Percentiles rank a stretch among this genome's conserved stretches.
These are phyloP conservation scores for Candida vartiovaarae DNA, from an alignment of 805 yeast species.

Conservation along the genomic window DNA sequence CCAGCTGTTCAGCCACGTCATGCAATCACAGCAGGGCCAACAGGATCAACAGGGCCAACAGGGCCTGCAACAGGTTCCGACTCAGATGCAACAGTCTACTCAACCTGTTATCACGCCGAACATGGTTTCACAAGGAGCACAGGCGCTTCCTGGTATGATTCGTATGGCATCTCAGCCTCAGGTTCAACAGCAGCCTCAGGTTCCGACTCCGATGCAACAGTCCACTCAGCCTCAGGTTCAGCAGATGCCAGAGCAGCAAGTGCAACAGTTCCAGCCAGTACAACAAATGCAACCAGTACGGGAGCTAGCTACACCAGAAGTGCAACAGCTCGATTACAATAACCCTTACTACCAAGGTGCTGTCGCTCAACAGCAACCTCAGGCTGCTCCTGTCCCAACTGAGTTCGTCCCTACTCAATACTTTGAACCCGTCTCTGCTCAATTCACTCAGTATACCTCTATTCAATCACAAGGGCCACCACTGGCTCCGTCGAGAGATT, in stretches of 20 bases:
- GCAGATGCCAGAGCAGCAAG: conserved; percentile 3
- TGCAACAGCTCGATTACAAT: conserved; percentile 4
- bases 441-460: too few species aligned
- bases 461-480: neutral
- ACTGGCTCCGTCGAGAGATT: conserved; percentile 11
- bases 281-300: conserved; percentile 2
- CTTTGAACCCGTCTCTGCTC: too few species aligned
- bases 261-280: neutral
- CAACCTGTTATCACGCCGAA: neutral
- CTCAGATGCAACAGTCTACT: neutral
- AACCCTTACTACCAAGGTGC: conserved; percentile 16
- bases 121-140: neutral
- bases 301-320: neutral
- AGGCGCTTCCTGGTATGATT: neutral
- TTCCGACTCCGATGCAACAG: neutral
- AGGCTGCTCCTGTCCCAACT: neutral
- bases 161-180: neutral
- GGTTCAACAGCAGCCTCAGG: neutral
- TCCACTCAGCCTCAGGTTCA: conserved; percentile 4
- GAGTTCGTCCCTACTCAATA: too few species aligned
- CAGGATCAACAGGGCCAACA: neutral
- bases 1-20: conserved; percentile 7
- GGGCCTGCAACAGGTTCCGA: neutral
- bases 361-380: neutral
- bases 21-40: neutral